Evolutionary conservation across 169 alveolate species (phyloP).

Genomic region (Cardiosporidium cionae): DNA sequence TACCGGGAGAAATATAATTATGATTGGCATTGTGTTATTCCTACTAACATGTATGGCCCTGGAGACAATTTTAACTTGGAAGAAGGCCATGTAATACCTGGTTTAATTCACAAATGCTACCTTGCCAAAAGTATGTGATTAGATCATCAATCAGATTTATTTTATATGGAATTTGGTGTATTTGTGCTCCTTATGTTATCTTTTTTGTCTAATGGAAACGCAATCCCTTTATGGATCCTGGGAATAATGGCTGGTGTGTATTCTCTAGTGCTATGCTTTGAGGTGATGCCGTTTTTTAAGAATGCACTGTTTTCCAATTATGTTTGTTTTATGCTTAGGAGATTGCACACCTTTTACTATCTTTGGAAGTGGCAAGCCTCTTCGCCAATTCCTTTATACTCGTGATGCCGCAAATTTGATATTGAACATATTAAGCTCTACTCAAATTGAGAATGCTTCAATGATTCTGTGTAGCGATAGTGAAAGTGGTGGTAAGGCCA

Average conservation of each 20-base stretch:
- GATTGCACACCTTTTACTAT: conserved; percentile 13
- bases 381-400: conserved; percentile 43
- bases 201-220: not conserved
- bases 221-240: not conserved
- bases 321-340: not conserved
- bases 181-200: not conserved
- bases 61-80: conserved; percentile 31
- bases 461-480: not conserved
- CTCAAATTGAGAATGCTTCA: not conserved
- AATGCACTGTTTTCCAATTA: not conserved
- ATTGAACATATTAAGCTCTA: conserved; percentile 3
- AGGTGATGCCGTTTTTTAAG: too few relatives aligned
- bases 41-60: conserved; percentile 47
- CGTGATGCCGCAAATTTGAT: conserved; percentile 36
- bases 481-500: too few relatives aligned
- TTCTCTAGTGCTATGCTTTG: too few relatives aligned
- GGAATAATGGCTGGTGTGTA: too few relatives aligned
- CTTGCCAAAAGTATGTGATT: conserved; percentile 33
- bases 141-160: not conserved
- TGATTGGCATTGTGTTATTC: conserved; percentile 31
- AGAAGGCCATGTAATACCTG: conserved; percentile 42
- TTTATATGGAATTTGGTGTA: too few relatives aligned
- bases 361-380: conserved; percentile 36
- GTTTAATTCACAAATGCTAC: conserved; percentile 32
- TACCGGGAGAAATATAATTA: conserved; percentile 1